Conservation (phyloP, 2,329 filamentous ascomycete genomes). For the Parastagonospora avenae region DNA sequence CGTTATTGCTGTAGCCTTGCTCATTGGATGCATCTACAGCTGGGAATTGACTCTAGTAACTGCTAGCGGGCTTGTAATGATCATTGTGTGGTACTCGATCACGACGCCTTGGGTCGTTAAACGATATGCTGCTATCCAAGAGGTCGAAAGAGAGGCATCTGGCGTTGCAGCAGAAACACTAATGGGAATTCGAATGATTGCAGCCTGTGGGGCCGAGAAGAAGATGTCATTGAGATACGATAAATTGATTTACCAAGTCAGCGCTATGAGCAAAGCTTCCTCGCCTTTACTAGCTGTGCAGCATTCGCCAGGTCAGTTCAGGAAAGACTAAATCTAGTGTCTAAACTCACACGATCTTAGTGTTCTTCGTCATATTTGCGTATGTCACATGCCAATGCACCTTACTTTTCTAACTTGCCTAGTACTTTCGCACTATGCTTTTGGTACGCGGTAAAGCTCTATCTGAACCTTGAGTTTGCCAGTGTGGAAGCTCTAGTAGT, state of each 20-base stretch:
- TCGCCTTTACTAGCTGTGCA: conserved; percentile 25
- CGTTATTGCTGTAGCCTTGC: conserved; percentile 25
- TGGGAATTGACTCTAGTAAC: conserved; percentile 36
- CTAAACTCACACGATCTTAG: conserved; percentile 3
- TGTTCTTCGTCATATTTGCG: conserved; percentile 32
- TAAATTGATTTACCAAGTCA: conserved; percentile 10
- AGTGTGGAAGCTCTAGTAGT: conserved; percentile 3
- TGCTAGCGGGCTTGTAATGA: conserved; percentile 23
- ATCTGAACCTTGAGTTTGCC: conserved; percentile 1
- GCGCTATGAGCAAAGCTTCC: conserved; percentile 12
- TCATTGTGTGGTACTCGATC: conserved; percentile 26
- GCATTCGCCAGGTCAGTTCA: conserved; percentile 22
- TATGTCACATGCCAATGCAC: conserved; percentile 5
- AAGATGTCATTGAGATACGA: conserved; percentile 22
- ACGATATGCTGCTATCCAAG: conserved; percentile 17
- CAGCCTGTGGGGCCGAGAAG: conserved; percentile 27
- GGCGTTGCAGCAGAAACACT: conserved; percentile 23
- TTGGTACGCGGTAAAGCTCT: conserved; percentile 31
- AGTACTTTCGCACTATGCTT: conserved; percentile 33
- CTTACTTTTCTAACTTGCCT: conserved; percentile 1
- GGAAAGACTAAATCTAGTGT: neutral
- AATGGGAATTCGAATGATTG: conserved; percentile 28
- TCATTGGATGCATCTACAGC: conserved; percentile 33
- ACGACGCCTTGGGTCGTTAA: conserved; percentile 24
- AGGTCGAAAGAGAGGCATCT: conserved; percentile 25